Evolutionary conservation across 192 early-diverging fungal species (phyloP), one percentile per base, ranked within the genome.

Genomic region (Coemansia sp.): DNA sequence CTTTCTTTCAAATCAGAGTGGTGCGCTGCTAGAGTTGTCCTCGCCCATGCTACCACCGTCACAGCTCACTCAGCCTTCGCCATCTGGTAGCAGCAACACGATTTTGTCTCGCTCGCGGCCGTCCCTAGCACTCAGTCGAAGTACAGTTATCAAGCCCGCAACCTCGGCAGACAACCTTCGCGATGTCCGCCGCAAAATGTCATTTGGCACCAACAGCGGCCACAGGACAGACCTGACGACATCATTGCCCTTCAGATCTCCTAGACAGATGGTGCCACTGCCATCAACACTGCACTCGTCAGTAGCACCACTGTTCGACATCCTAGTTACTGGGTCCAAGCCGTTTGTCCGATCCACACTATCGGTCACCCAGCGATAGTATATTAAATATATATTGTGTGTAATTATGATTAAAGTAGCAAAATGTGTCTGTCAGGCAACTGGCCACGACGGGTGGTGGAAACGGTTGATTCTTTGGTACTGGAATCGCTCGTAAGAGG

Each of bases 291-390:
- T 35, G 39, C 11, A 13, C 16, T 16, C 6, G 19, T 11, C 59
- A 2, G 17, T 44, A 21, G 34, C 54, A 27, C 57, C 73, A 1
- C 68, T 35, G 34, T 56, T 64, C 33, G 74, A 76, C 51, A 50
- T 81, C 6, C 74, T 81, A 17, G 79, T 81, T 8, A 76, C 74
- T 7, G 79, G 79, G 3, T 72, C 79, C 3, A 75, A 72, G 36
- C 61, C 60, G 33, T 81, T 81, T 67, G 69, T 81, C 13, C 79
- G 70, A 46, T 70, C 79, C 1, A 70, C 73, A 6, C 44, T 75
- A 14, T 50, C 56, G 4, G 41, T 66, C 31, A 37, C 64, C 8
- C 68, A 79, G 39, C 64, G 62, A 37, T 64, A 72, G 41, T 33
- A 54, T 64, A 19, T 53, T 19, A 13, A 53, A 31, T 53, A 31